phyloP scores from a whole-genome alignment of 768 basidiomycete species.

The Heimioporus sp. region DNA sequence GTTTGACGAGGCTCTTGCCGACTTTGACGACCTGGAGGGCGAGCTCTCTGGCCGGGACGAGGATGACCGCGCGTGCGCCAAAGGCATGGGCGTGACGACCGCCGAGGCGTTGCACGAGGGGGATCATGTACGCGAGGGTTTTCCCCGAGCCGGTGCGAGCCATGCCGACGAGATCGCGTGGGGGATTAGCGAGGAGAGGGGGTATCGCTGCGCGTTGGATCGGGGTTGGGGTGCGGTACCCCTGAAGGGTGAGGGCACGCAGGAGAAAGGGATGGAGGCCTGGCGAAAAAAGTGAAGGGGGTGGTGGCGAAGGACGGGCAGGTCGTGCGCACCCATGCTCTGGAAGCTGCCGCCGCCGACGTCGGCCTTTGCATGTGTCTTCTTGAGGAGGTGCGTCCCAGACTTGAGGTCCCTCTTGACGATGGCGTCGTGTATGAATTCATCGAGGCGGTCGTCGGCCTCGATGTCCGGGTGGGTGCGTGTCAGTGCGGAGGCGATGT shows the following conservation, averaged over 20 bases:
- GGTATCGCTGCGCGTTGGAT: constrained; percentile 93
- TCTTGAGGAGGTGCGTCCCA: constrained; percentile 76
- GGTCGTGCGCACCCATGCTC: constrained; percentile 74
- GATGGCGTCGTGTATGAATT: constrained; percentile 69
- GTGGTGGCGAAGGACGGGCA: background rate
- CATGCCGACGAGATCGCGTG: constrained; percentile 95
- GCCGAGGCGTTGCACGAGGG: constrained; percentile 82
- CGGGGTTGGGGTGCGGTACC: constrained; percentile 92
- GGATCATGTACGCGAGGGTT: constrained; percentile 93
- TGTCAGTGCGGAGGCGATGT: constrained; percentile 62
- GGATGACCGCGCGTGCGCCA: constrained; percentile 82
- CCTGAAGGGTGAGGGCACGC: constrained; percentile 84
- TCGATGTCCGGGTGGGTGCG: constrained; percentile 38
- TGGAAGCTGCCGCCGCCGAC: constrained; percentile 95
- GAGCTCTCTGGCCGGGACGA: constrained; percentile 91
- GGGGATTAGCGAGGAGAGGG: constrained; percentile 75
- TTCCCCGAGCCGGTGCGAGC: constrained; percentile 98
- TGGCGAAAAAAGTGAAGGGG: constrained; percentile 27
- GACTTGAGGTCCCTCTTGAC: constrained; percentile 69
- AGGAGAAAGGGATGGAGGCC: constrained; percentile 83
- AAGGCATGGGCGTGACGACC: constrained; percentile 77
- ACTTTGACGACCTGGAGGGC: constrained; percentile 93
- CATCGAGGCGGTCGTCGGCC: constrained; percentile 57
- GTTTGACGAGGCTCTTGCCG: constrained; percentile 89
- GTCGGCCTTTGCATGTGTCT: constrained; percentile 71